phyloP scores from a whole-genome alignment of 2,329 filamentous ascomycete genomes.

The Colletotrichum tamarilloi region DNA sequence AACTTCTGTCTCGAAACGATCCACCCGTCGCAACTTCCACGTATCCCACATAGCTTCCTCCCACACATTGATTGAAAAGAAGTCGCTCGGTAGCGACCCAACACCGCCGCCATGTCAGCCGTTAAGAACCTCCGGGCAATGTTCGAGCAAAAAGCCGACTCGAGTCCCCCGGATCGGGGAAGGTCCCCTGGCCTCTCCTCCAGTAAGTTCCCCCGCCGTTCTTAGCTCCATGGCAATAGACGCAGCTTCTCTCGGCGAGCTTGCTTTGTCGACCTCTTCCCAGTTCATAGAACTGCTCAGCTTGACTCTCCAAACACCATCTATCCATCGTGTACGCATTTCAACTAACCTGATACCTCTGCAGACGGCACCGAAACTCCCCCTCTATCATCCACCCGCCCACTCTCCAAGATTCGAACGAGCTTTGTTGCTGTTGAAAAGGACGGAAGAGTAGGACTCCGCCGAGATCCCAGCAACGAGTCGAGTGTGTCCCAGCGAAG shows the following conservation, averaged over 20 bases:
- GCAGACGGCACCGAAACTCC: conserved; percentile 37
- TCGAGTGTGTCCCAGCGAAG: conserved; percentile 51
- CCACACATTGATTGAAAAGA: neutral
- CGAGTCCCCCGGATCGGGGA: conserved; percentile 75
- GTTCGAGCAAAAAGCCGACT: conserved; percentile 79
- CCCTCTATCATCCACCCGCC: conserved; percentile 54
- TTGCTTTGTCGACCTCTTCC: neutral
- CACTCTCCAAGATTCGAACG: conserved; percentile 79
- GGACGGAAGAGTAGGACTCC: conserved; percentile 67
- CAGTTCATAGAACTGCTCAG: neutral
- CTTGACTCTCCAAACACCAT: neutral
- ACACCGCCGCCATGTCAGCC: conserved; percentile 67
- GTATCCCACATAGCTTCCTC: conserved; percentile 14
- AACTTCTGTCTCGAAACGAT: neutral
- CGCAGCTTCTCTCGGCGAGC: neutral
- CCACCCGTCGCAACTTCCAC: conserved; percentile 14
- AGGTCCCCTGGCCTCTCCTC: conserved; percentile 69
- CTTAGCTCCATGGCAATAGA: neutral
- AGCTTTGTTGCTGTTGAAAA: conserved; percentile 81
- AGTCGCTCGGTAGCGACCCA: conserved; percentile 19
- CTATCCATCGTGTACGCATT: neutral
- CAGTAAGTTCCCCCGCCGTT: conserved; percentile 46
- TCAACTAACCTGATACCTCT: conserved; percentile 13
- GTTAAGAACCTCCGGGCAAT: conserved; percentile 82
- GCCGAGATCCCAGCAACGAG: conserved; percentile 56